Evolutionary conservation across 306 rosid species (phyloP).

Genomic region (Pyrus bretschneideri): DNA sequence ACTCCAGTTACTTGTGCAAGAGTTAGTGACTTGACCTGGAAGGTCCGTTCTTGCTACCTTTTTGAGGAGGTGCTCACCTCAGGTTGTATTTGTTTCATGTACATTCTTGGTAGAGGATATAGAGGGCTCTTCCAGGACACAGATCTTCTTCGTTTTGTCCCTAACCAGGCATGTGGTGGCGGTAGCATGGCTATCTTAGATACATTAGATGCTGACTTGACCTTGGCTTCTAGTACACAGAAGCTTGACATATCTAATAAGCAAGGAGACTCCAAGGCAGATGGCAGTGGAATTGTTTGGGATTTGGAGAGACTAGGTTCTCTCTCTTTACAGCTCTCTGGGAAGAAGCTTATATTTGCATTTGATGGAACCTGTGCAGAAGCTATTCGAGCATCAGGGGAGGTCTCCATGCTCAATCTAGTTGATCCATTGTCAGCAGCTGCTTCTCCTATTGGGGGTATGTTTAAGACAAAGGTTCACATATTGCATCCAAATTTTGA

Average conservation of each 20-base stretch:
- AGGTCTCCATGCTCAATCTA: conserved; percentile 83
- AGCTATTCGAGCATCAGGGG: conserved; percentile 65
- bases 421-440: conserved; percentile 99
- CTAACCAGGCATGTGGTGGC: conserved; percentile 98
- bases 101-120: conserved; percentile 97
- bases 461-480: conserved; percentile 31
- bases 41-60: conserved; percentile 93
- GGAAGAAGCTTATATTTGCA: conserved; percentile 93
- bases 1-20: conserved; percentile 71
- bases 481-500: background rate
- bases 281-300: conserved; percentile 99
- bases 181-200: conserved; percentile 98
- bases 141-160: conserved; percentile 89
- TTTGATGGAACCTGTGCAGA: conserved; percentile 92
- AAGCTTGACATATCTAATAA: conserved; percentile 63
- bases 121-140: conserved; percentile 97
- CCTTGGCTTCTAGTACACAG: conserved; percentile 62
- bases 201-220: conserved; percentile 71
- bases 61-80: conserved; percentile 96
- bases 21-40: conserved; percentile 81
- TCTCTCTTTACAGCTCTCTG: conserved; percentile 87
- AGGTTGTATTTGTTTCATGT: conserved; percentile 88
- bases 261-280: conserved; percentile 69
- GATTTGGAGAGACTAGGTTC: conserved; percentile 94
- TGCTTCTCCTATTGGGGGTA: conserved; percentile 99